Evolutionary conservation across 2,329 filamentous ascomycete species (phyloP), one percentile per base, ranked within the genome.

Genomic region (Delphinella strobiligena): DNA sequence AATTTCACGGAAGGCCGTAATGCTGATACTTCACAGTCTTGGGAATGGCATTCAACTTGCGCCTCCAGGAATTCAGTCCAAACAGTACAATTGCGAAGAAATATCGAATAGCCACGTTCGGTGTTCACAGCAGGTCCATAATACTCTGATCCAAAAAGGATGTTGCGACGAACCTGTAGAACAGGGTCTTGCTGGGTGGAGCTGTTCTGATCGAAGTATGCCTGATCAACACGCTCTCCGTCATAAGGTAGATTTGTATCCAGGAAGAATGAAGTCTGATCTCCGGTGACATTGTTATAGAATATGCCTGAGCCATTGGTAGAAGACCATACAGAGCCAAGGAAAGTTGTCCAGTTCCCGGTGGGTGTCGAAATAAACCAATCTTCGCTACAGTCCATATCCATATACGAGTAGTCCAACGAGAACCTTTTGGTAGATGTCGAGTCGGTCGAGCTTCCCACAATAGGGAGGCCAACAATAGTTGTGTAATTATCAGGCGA

Each of bases 391-490:
- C 46, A 47, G 4, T 42, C 12, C 4, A 47, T 29, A 2, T 35
- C 36, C 18, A 59, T 38, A 22, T 60, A 53, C 1, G 45, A 48
- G 1, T 37, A 45, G 11, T 57, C 48, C 2, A 58, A 7, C 1
- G 14, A 51, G 38, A 58, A 55, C 1, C 19, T 14, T 9, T 39
- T 51, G 0, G 45, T 37, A 1, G 17, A 19, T 4, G 35, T 36
- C 1, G 12, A 17, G 10, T 38, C 14, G 1, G 9, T 3, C 4
- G 48, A 46, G 2, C 49, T 40, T 1, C 54, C 53, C 15, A 49
- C 44, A 9, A 59, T 34, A 1, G 57, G 55, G 2, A 60, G 11
- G 0, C 57, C 57, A 5, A 55, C 52, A 1, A 60, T 36, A 4
- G 56, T 51, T 1, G 51, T 46, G 31, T 55, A 61, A 1, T 30